Base-by-base conservation (phyloP, 768 basidiomycete genomes). In the Russula emetica region DNA sequence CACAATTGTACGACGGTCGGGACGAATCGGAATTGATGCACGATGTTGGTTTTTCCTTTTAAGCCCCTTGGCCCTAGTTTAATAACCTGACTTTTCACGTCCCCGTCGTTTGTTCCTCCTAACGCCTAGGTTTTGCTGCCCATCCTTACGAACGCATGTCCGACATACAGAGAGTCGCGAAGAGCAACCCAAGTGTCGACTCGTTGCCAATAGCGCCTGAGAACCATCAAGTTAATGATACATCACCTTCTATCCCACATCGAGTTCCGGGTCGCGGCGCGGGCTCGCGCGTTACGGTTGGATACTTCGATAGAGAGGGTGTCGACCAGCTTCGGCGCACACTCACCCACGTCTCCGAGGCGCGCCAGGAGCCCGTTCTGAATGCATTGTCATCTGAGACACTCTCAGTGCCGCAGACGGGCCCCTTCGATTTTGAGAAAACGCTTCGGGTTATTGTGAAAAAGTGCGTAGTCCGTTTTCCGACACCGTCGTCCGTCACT, bases 231-330 rank as follows among this genome's bases (percentile, higher is more conserved):
- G 16, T n/a, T 22, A 38, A 36, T 26, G 53, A 36, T 0, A 13
- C 53, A n/a, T 24, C 53, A 34, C 22, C 53, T 32, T n/a, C 32
- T 1, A 5, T 34, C 32, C 52, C 52, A 34, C 50, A 28, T 5
- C 36, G 14, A 11, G 30, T 1, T 34, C 44, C 14, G 32, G 18
- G 30, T 8, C 22, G 11, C 3, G 4, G 40, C 11, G 20, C 49
- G 3, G 24, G 54, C 32, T 36, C 40, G 14, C 75, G 70, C 60
- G 78, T 82, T 3, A 72, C 75, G 28, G 61, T 82, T 22, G 80
- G 79, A 52, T 78, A 78, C 66, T 85, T 86, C 67, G 84, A 87
- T 71, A 83, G 79, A 1, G 68, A 69, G 22, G 85, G 84, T 10
- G 78, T 83, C 40, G 70, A 68, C 3, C 67, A 75, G 51, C 75